Evolutionary conservation across 2,329 filamentous ascomycete genomes (phyloP).

Genomic region (Trichoderma hamatum): DNA sequence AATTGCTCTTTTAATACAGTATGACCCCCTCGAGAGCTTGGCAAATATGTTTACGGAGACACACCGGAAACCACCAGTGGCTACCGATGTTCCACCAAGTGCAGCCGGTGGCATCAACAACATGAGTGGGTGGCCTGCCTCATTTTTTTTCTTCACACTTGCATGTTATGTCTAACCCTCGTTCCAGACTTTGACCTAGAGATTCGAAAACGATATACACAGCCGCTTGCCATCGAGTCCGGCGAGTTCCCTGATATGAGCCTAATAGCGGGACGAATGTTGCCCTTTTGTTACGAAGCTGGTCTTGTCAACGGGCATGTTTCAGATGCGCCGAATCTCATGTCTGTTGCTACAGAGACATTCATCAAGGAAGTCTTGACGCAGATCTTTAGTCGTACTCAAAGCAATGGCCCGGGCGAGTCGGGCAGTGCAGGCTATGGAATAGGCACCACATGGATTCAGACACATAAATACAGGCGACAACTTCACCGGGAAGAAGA

Average conservation of each 20-base stretch:
- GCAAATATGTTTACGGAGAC: slow-evolving; percentile 56
- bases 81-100: slow-evolving; percentile 66
- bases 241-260: slow-evolving; percentile 70
- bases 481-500: slow-evolving; percentile 78
- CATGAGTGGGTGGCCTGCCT: slow-evolving; percentile 65
- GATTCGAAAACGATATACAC: slow-evolving; percentile 66
- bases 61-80: slow-evolving; percentile 49
- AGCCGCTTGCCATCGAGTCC: slow-evolving; percentile 67
- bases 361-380: slow-evolving; percentile 69
- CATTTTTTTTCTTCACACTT: background rate
- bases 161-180: slow-evolving; percentile 30
- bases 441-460: slow-evolving; percentile 69
- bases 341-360: slow-evolving; percentile 67
- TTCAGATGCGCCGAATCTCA: slow-evolving; percentile 63
- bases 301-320: slow-evolving; percentile 63
- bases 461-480: slow-evolving; percentile 75
- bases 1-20: slow-evolving; percentile 40
- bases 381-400: slow-evolving; percentile 64
- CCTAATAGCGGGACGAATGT: slow-evolving; percentile 65
- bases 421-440: slow-evolving; percentile 65
- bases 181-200: slow-evolving; percentile 66
- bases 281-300: slow-evolving; percentile 69
- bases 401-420: slow-evolving; percentile 66
- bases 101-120: slow-evolving; percentile 73
- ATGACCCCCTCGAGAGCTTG: slow-evolving; percentile 58